phyloP scores from a whole-genome alignment of 148 eudicot species.

The Vaccinium corymbosum region DNA sequence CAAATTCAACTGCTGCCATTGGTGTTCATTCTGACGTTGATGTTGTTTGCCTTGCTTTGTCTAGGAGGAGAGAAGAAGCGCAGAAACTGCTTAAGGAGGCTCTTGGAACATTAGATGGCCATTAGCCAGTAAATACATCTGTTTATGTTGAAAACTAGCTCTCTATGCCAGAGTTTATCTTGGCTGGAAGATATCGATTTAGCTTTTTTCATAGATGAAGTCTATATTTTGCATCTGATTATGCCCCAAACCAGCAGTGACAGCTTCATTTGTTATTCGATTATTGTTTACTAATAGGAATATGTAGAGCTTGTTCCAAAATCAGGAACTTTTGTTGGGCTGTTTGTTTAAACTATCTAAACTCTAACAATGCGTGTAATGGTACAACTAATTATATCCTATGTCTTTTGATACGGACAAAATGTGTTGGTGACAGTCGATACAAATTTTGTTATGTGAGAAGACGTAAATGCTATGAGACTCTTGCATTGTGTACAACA shows the following conservation, averaged over 20 bases:
- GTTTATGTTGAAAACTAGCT: neutral
- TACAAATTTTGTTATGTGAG: neutral
- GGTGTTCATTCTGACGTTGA: neutral
- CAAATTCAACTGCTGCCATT: neutral
- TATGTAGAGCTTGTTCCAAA: neutral
- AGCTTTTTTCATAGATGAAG: neutral
- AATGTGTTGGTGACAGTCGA: neutral
- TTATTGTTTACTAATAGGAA: neutral
- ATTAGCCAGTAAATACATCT: neutral
- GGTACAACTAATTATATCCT: neutral
- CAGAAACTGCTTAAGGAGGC: constrained; percentile 17
- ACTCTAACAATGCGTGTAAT: neutral
- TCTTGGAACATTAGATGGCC: constrained; percentile 17
- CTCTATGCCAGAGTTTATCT: neutral
- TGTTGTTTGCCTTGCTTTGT: constrained; percentile 10
- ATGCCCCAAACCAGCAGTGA: neutral
- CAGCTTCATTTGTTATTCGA: neutral
- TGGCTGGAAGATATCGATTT: neutral
- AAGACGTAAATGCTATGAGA: neutral
- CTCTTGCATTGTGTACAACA: neutral
- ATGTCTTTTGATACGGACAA: neutral
- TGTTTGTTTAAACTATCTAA: neutral
- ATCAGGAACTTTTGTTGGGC: neutral
- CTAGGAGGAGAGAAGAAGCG: constrained; percentile 19
- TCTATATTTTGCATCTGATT: neutral